Evolutionary conservation across 148 eudicot genomes (phyloP).

Genomic region (Suaeda aralocaspica): DNA sequence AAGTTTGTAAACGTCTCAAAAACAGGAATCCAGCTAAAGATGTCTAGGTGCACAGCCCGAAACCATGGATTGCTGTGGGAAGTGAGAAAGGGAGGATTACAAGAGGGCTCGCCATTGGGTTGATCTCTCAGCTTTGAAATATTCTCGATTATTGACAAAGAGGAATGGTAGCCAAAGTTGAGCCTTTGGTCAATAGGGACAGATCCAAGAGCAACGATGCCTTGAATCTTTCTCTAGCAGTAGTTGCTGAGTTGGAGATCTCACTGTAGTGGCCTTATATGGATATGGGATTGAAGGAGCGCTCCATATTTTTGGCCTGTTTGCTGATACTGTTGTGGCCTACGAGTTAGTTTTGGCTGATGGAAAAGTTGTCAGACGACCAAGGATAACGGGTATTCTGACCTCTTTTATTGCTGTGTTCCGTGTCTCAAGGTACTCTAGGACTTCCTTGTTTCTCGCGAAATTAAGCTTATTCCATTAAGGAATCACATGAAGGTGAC

Average conservation of each 20-base stretch:
- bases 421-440: slow-evolving; percentile 95
- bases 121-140: slow-evolving; percentile 81
- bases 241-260: slow-evolving; percentile 88
- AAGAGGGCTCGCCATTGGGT: slow-evolving; percentile 91
- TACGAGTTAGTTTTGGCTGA: slow-evolving; percentile 82
- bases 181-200: slow-evolving; percentile 94
- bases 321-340: slow-evolving; percentile 88
- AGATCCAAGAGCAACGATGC: slow-evolving; percentile 76
- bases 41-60: slow-evolving; percentile 79
- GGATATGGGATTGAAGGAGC: slow-evolving; percentile 96
- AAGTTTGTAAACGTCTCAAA: slow-evolving; percentile 77
- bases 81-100: slow-evolving; percentile 91
- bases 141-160: slow-evolving; percentile 62
- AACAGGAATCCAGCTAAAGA: slow-evolving; percentile 69
- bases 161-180: slow-evolving; percentile 69
- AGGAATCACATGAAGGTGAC: slow-evolving; percentile 85
- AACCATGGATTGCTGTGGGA: slow-evolving; percentile 92
- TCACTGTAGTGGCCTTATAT: slow-evolving; percentile 85
- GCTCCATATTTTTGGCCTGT: slow-evolving; percentile 79
- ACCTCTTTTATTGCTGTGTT: slow-evolving; percentile 76
- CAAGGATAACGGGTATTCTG: slow-evolving; percentile 77
- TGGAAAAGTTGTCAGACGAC: slow-evolving; percentile 76
- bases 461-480: slow-evolving; percentile 77
- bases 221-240: slow-evolving; percentile 87
- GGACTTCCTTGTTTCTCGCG: slow-evolving; percentile 86